These are phyloP conservation scores for Aspergillus tamarii DNA, from an alignment of 2,329 filamentous ascomycete species.

Conservation along the genomic window DNA sequence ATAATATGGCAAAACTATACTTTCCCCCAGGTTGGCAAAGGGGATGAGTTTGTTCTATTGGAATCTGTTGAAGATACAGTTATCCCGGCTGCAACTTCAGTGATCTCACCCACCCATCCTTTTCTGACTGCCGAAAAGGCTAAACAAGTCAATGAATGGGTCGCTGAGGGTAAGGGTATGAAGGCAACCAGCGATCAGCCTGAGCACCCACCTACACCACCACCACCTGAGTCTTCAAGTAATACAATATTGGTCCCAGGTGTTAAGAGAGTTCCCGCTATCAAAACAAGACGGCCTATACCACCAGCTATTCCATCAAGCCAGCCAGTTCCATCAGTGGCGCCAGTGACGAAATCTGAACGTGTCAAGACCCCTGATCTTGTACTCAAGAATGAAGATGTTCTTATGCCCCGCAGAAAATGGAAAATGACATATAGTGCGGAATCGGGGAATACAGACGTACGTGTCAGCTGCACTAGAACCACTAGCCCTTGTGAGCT, in stretches of 20 bases:
- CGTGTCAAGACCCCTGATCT: not conserved
- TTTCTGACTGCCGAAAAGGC: conserved; percentile 33
- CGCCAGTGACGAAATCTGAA: not conserved
- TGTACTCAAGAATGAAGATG: conserved; percentile 10
- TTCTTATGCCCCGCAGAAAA: conserved; percentile 14
- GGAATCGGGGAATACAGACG: not conserved
- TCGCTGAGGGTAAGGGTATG: conserved; percentile 26
- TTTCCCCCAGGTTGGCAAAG: conserved; percentile 36
- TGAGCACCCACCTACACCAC: not conserved
- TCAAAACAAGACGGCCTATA: conserved; percentile 24
- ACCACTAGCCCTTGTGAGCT: not conserved
- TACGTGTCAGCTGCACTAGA: not conserved
- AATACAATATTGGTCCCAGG: not conserved
- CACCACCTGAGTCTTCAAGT: not conserved
- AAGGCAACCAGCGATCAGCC: conserved; percentile 11
- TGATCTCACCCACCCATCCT: conserved; percentile 20
- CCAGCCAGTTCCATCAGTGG: not conserved
- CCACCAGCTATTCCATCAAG: not conserved
- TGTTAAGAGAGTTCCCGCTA: conserved; percentile 20
- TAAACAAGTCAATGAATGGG: conserved; percentile 35
- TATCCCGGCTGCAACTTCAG: conserved; percentile 5
- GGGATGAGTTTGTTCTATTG: conserved; percentile 23
- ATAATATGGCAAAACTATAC: conserved; percentile 36
- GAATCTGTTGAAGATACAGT: conserved; percentile 13
- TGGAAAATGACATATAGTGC: conserved; percentile 25